Conservation (phyloP, 2,329 filamentous ascomycete genomes). For the Colletotrichum graminicola region DNA sequence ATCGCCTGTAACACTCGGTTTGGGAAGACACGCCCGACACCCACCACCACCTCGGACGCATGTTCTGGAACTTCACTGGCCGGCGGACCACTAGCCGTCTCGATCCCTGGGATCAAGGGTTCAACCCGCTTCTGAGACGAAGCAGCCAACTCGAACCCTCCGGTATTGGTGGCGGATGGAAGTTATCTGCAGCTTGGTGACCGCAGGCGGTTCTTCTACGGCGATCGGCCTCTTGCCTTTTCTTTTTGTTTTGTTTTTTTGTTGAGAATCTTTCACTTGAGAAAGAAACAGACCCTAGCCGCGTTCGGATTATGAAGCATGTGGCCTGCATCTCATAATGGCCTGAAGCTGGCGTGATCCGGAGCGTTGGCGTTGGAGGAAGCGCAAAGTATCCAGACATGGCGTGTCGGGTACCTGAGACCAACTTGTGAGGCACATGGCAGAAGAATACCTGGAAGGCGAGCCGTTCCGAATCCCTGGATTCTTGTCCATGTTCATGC, state of each 20-base stretch:
- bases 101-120: conserved; percentile 33
- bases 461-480: neutral
- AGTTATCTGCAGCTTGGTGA: conserved; percentile 21
- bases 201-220: conserved; percentile 12
- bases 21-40: conserved; percentile 10
- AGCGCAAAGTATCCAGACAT: conserved; percentile 13
- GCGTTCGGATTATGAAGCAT: conserved; percentile 28
- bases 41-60: conserved; percentile 11
- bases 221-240: conserved; percentile 15
- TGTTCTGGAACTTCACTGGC: conserved; percentile 15
- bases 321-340: conserved; percentile 36
- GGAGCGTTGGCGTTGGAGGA: conserved; percentile 18
- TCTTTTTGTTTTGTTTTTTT: conserved; percentile 39
- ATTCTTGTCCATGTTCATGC: neutral
- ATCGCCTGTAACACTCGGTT: conserved; percentile 1
- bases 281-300: conserved; percentile 38
- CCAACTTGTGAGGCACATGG: conserved; percentile 29
- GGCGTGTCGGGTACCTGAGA: conserved; percentile 40
- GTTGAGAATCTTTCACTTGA: conserved; percentile 37
- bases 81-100: conserved; percentile 12
- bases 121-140: conserved; percentile 6
- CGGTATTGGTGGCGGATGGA: conserved; percentile 15
- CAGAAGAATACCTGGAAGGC: conserved; percentile 7
- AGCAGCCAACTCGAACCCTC: conserved; percentile 16
- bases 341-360: conserved; percentile 31